Percentiles rank a stretch among this genome's conserved stretches.
Conservation (phyloP, 1,284 basidiomycete species). For the Peniophora sp. region DNA sequence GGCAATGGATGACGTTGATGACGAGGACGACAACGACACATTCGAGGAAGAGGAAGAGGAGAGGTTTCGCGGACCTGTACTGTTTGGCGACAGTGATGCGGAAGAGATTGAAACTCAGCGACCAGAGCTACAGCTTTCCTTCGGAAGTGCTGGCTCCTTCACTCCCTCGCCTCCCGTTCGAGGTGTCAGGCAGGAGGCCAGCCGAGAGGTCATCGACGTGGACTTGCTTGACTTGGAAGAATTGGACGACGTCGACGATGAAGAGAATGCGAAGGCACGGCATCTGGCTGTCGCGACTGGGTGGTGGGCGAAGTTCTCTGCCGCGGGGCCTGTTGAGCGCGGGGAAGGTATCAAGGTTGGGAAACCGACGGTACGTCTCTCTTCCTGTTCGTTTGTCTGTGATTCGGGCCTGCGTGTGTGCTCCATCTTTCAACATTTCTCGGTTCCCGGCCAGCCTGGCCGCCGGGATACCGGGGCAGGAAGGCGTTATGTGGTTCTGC, state of each 20-base stretch:
- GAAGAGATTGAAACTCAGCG: slow-evolving; percentile 27
- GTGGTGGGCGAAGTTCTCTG: slow-evolving; percentile 49
- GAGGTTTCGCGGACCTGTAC: slow-evolving; percentile 38
- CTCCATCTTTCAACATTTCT: too few species aligned
- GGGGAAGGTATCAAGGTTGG: too few species aligned
- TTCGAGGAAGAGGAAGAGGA: slow-evolving; percentile 21
- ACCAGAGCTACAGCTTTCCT: slow-evolving; percentile 20
- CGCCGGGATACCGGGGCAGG: too few species aligned
- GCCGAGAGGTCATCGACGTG: slow-evolving; percentile 12
- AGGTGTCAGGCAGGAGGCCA: slow-evolving; percentile 14
- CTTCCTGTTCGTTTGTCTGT: too few species aligned
- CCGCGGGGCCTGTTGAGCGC: slow-evolving; percentile 3
- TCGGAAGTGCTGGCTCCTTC: slow-evolving; percentile 20
- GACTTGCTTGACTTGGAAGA: slow-evolving; percentile 10
- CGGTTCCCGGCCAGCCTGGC: too few species aligned
- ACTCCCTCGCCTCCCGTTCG: slow-evolving; percentile 19
- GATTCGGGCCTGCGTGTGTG: too few species aligned
- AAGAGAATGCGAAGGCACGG: slow-evolving; percentile 16
- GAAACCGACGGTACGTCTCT: too few species aligned
- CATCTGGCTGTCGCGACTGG: slow-evolving; percentile 43
- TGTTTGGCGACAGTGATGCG: slow-evolving; percentile 37
- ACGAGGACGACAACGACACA: slow-evolving; percentile 3
- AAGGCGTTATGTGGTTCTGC: too few species aligned
- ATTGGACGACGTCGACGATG: slow-evolving; percentile 11
- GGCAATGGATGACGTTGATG: slow-evolving; percentile 9